Evolutionary conservation across 2,329 filamentous ascomycete species (phyloP).

Genomic region (Cladosporium sp.): DNA sequence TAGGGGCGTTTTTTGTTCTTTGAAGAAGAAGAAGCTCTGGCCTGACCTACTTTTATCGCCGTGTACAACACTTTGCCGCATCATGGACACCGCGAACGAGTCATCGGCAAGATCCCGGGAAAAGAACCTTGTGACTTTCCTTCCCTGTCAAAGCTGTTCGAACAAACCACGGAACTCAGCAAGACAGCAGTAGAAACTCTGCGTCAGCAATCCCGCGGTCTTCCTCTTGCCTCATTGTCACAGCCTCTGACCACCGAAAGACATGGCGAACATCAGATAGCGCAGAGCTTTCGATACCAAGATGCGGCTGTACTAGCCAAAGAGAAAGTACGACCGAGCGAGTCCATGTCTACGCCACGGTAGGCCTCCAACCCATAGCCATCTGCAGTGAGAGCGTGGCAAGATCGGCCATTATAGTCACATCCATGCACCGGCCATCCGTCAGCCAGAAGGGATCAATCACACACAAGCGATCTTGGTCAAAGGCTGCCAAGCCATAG

Average conservation of each 20-base stretch:
- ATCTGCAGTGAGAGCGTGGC: background rate
- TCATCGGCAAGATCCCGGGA: background rate
- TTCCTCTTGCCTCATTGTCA: background rate
- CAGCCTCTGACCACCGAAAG: background rate
- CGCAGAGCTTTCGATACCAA: background rate
- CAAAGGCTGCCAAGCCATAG: background rate
- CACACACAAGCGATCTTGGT: background rate
- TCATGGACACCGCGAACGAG: background rate
- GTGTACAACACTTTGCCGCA: background rate
- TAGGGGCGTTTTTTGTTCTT: constrained; percentile 1
- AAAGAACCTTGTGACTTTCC: background rate
- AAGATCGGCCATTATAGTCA: background rate
- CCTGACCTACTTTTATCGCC: background rate
- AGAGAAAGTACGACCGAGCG: background rate
- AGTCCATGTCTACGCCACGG: background rate
- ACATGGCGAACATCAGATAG: background rate
- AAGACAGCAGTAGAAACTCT: too few species aligned
- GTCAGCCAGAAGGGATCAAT: background rate
- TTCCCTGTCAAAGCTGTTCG: too few species aligned
- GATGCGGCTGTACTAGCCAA: background rate
- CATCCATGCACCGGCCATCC: background rate
- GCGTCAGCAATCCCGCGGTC: background rate
- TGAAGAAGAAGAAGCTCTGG: background rate
- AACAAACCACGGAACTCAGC: too few species aligned
- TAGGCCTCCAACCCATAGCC: background rate